Evolutionary conservation across 331 rosid species (phyloP).

Genomic region (Quercus tomentella): DNA sequence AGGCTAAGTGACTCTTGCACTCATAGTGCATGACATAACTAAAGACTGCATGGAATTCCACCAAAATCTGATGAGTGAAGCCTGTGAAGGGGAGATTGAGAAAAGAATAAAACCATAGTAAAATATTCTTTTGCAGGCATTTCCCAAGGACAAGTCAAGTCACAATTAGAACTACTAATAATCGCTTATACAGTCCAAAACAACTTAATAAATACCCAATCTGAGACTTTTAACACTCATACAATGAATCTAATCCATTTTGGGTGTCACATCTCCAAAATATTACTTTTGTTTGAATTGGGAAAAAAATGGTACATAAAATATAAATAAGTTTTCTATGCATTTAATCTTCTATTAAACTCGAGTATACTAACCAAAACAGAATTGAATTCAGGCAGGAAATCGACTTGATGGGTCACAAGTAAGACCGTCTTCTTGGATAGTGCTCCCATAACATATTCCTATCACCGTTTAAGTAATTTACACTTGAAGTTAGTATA

Average conservation of each 20-base stretch:
- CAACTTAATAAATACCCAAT: no score
- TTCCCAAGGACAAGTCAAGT: no score
- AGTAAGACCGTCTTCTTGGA: constrained; percentile 63
- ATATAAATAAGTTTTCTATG: no score
- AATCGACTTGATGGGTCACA: constrained; percentile 93
- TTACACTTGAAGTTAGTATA: neutral
- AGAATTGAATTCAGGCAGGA: constrained; percentile 74
- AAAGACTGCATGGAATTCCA: no score
- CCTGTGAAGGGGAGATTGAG: no score
- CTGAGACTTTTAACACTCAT: no score
- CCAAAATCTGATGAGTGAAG: no score
- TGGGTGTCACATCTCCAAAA: neutral
- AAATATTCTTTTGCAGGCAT: no score
- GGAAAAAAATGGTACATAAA: neutral
- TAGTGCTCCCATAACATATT: constrained; percentile 71
- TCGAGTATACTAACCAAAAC: constrained; percentile 50
- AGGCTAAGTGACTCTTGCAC: neutral
- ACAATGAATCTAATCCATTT: no score
- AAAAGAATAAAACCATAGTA: no score
- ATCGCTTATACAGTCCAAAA: no score
- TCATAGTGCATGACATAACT: neutral
- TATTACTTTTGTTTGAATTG: neutral
- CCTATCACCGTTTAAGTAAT: constrained; percentile 30
- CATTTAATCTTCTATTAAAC: neutral
- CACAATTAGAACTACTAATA: no score